Conservation (phyloP, 768 basidiomycete genomes). For the Cytidiella melzeri region DNA sequence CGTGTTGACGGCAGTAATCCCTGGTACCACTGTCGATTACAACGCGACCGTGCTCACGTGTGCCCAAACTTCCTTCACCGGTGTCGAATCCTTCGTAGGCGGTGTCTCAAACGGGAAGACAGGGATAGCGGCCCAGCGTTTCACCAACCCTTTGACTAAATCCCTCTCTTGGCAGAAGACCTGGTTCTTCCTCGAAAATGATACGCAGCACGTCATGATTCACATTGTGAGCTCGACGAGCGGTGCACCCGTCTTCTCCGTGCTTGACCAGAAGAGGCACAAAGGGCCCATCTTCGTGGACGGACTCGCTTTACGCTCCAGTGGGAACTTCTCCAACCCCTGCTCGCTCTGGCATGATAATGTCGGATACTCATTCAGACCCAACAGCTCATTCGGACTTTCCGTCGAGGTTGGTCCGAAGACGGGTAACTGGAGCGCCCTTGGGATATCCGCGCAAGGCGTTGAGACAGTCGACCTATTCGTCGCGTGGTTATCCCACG, state of each 20-base stretch:
- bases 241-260: conserved; percentile 38
- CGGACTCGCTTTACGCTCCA: conserved; percentile 18
- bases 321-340: conserved; percentile 22
- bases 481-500: conserved; percentile 51
- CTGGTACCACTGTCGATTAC: conserved; percentile 66
- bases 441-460: conserved; percentile 59
- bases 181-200: conserved; percentile 67
- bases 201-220: conserved; percentile 59
- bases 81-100: conserved; percentile 56
- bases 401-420: conserved; percentile 41
- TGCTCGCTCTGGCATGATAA: conserved; percentile 56
- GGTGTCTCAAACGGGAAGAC: conserved; percentile 52
- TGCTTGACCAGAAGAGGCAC: conserved; percentile 59
- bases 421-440: conserved; percentile 53
- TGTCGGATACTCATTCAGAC: conserved; percentile 53
- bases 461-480: conserved; percentile 56
- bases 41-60: conserved; percentile 48
- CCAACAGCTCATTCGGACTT: conserved; percentile 11
- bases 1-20: conserved; percentile 39
- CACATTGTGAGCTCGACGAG: conserved; percentile 36
- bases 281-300: conserved; percentile 39
- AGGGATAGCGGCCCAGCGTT: conserved; percentile 60
- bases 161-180: conserved; percentile 58
- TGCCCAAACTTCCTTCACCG: conserved; percentile 33
- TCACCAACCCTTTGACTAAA: conserved; percentile 54